Base-by-base conservation (phyloP, 1,139 yeast genomes). In the Saccharomycopsis crataegensis region DNA sequence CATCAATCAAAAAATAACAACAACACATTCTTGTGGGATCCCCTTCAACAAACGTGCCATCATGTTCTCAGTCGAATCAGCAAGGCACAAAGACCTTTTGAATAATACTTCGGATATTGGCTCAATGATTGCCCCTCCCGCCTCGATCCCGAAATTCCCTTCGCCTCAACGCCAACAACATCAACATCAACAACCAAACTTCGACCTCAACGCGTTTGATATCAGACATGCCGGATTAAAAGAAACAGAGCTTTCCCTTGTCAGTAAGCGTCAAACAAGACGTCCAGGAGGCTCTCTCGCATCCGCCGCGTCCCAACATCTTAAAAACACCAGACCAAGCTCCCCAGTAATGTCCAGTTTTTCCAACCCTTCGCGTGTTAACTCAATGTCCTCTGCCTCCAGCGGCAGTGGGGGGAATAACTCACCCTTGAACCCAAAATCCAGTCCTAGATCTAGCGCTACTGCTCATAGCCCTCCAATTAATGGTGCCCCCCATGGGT, bases 241-340 rank as follows among this genome's bases (percentile, higher is more conserved):
- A 49, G 56, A 53, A 38, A 56, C 58, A 2, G 57, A 56, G 40
- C 22, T 56, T 7, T 46, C 53, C 4, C 52, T 47, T 11, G 14
- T 56, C 22, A 53, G 33, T 32, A 52, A 53, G n/a, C 57, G 48
- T 16, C 46, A 37, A 36, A 53, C 58, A 16, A 31, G 56, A 17
- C 38, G 57, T 17, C 58, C 58, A 11, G 58, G 56, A 8, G 58
- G 58, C 3, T 56, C 58, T 6, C 38, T 56, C 12, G 54, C 58
- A 7, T 40, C 43, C 9, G 50, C 58, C 11, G 58, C 58, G 7
- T 47, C 57, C 9, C 58, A 56, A 34, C 56, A 53, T 43, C 32
- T 56, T 28, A 56, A 56, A 22, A 49, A 47, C 28, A 34, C 17
- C 33, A 40, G 46, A 8, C 53, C 56, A n/a, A 12, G 14, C 12